Evolutionary conservation across 805 yeast genomes (phyloP).

Genomic region (Jamesozyma piceae): DNA sequence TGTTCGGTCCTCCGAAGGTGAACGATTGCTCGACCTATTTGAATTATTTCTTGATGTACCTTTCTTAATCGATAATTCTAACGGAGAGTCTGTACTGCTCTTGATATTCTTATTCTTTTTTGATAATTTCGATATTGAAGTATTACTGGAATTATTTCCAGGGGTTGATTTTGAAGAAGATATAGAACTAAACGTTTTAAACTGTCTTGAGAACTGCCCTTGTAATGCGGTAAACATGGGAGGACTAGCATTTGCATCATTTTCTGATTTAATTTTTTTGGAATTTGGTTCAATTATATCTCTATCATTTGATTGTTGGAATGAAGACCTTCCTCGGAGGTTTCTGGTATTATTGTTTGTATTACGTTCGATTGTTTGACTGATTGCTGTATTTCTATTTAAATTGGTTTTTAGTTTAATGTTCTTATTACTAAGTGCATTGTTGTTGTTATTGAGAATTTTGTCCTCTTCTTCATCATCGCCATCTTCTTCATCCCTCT

Average conservation of each 20-base stretch:
- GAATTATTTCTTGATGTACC: neutral
- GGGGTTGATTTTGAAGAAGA: neutral
- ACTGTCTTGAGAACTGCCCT: constrained; percentile 22
- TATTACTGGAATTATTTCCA: too few relatives aligned
- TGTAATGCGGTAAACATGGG: constrained; percentile 20
- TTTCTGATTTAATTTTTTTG: neutral
- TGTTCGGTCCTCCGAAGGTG: neutral
- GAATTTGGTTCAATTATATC: neutral
- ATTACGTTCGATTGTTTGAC: neutral
- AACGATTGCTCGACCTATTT: neutral
- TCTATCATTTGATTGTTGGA: constrained; percentile 4
- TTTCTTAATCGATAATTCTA: neutral
- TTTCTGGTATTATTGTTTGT: neutral
- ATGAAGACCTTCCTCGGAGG: neutral
- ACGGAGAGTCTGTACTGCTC: too few relatives aligned
- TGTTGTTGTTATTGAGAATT: neutral
- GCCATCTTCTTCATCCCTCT: neutral
- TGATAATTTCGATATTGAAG: neutral
- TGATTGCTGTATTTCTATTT: neutral
- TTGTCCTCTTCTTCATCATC: neutral
- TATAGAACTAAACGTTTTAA: constrained; percentile 18
- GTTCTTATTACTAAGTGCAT: neutral
- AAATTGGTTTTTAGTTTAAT: neutral
- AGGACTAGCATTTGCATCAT: neutral
- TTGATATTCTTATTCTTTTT: too few relatives aligned